Base-by-base conservation (phyloP, 371 early-diverging fungal genomes). In the Lichtheimia ramosa region DNA sequence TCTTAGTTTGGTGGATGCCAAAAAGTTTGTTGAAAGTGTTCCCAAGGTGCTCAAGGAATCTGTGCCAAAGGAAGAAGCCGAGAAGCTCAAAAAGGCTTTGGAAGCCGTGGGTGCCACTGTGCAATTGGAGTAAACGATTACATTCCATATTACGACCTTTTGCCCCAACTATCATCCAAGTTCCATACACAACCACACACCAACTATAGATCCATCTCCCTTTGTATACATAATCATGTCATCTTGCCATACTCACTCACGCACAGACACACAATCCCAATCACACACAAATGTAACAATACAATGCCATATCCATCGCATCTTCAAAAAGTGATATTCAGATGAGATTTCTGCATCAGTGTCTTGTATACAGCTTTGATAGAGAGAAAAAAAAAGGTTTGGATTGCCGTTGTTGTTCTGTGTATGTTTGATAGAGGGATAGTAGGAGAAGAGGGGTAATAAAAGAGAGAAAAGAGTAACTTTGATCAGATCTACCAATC, bases 1-100 rank as follows among this genome's bases (percentile, higher is more conserved):
- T 58, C 86, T 93, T 58, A 96, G 92, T 82, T 79, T 98, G 79
- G 95, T 98, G 16, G 97, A 96, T 77, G 98, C 98, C 67, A 98
- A 98, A 88, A 97, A 96, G 86, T 97, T 98, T 77, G 97, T 97
- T 21, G 98, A 98, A 76, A 83, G 91, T 59, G 96, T 90, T 57
- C 98, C 98, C 69, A 96, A 97, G 84, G 90, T 94, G 56, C 84
- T 98, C 69, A 91, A 92, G 82, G 95, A 97, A 71, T 76, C 80
- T 60, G 89, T 89, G 20, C 82, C 88, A 70, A 98, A 97, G 88
- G 98, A 94, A 59, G 98, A 97, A 68, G 97, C 97, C 28, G 97
- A 96, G 69, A 96, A 97, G 86, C 82, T 97, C 66, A 95, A 98
- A 89, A 91, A 91, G 83, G 83, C 90, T 21, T 85, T 98, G 59